Base-by-base conservation (phyloP, 2,329 filamentous ascomycete genomes). In the Colletotrichum coccodes region DNA sequence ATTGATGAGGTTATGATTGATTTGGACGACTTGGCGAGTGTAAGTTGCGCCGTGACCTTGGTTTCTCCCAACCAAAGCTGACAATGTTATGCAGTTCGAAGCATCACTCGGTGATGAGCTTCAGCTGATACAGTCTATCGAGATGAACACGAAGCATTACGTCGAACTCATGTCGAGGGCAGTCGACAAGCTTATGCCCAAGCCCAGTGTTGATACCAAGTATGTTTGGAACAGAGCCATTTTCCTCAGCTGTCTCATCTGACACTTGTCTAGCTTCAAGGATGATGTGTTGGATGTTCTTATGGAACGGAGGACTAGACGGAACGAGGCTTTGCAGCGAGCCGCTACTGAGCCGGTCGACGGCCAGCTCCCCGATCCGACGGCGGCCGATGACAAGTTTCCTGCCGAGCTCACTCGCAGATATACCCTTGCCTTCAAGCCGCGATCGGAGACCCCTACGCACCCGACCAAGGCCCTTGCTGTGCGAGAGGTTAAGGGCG, bases 371-470 rank as follows among this genome's bases (percentile, higher is more conserved):
- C 66, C 66, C 30, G 89, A 95, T 78, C 86, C 90, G 7, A 87
- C 88, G 4, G 80, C 90, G 30, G 86, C 91, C 23, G 89, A 93
- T 60, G 90, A 94, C 63, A 91, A 94, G 72, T 99, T 98, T 77
- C 97, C 96, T 18, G 90, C 95, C 8, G 94, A 97, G 76, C 89
- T 99, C 60, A 98, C 94, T 6, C 91, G 96, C 70, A 90, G 96
- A 78, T 99, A 99, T 82, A 97, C 94, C 0, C 89, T 99, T 66
- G 95, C 97, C 78, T 98, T 99, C 86, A 98, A 97, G 84, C 95
- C 96, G 23, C 87, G 93, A 70, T 92, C 92, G n/a, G 88, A 91
- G 4, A 90, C 91, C 9, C 86, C 87, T 8, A 91, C 92, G 75
- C 88, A 88, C 59, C 83, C 85, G 3, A 77, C 83, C 52, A 91